Conservation (phyloP, 1,284 basidiomycete species). For the Ceratobasidium sp. region DNA sequence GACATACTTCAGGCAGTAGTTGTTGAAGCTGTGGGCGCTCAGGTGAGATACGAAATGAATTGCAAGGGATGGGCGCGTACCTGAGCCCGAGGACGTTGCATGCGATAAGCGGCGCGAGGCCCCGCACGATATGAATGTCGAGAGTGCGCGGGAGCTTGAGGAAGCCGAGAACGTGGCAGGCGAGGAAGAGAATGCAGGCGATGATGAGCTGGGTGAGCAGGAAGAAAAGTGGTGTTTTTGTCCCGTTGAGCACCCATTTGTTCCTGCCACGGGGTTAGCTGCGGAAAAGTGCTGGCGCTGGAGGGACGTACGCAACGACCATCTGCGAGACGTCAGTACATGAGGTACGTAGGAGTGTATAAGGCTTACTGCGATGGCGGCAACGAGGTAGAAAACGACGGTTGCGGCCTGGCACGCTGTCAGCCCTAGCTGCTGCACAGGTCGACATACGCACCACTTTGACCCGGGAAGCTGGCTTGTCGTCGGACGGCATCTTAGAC, state of each 20-base stretch:
- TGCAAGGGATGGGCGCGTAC: slow-evolving; percentile 57
- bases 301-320: slow-evolving; percentile 75
- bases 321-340: slow-evolving; percentile 61
- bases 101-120: slow-evolving; percentile 74
- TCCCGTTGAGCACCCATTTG: slow-evolving; percentile 79
- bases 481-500: slow-evolving; percentile 12
- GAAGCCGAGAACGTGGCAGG: slow-evolving; percentile 68
- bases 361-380: slow-evolving; percentile 74
- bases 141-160: slow-evolving; percentile 67
- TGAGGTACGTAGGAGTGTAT: not conserved
- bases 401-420: slow-evolving; percentile 63
- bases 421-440: not conserved
- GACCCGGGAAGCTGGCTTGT: slow-evolving; percentile 36
- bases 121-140: slow-evolving; percentile 70
- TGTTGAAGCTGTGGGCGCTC: slow-evolving; percentile 72
- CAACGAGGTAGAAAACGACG: slow-evolving; percentile 81
- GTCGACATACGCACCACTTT: slow-evolving; percentile 38
- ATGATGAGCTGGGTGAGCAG: slow-evolving; percentile 80
- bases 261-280: slow-evolving; percentile 61
- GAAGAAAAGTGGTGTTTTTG: slow-evolving; percentile 81
- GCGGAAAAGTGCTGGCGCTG: slow-evolving; percentile 46
- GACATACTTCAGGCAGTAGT: slow-evolving; percentile 89
- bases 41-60: not conserved
- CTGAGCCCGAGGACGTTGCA: slow-evolving; percentile 83
- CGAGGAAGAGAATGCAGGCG: slow-evolving; percentile 78